These are phyloP conservation scores for Colletotrichum aenigma DNA, from an alignment of 2,329 filamentous ascomycete species.

Conservation along the genomic window DNA sequence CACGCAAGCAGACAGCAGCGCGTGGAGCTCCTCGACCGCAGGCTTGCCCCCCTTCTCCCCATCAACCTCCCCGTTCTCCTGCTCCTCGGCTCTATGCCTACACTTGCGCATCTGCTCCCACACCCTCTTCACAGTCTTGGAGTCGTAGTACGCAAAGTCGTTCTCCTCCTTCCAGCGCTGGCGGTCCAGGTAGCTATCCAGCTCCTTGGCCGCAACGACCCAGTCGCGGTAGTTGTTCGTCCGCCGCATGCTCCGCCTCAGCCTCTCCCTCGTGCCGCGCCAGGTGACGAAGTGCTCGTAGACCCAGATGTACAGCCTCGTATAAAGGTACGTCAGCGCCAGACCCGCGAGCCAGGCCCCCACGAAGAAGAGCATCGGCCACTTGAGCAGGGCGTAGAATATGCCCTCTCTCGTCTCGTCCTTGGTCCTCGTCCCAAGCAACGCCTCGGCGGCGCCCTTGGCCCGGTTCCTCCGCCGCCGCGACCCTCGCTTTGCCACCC, in stretches of 20 bases:
- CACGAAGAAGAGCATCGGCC: conserved; percentile 84
- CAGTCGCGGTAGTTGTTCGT: conserved; percentile 83
- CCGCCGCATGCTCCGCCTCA: conserved; percentile 73
- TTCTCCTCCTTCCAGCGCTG: conserved; percentile 80
- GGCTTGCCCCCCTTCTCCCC: conserved; percentile 49
- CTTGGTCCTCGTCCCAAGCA: conserved; percentile 65
- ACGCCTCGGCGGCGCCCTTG: conserved; percentile 40
- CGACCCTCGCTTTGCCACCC: conserved; percentile 50
- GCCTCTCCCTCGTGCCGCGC: conserved; percentile 76
- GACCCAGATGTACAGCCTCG: conserved; percentile 85
- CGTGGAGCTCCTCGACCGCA: conserved; percentile 73
- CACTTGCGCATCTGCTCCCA: conserved; percentile 74
- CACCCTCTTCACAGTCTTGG: conserved; percentile 79
- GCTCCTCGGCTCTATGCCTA: conserved; percentile 62
- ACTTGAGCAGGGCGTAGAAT: conserved; percentile 87
- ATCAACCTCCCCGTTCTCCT: conserved; percentile 38
- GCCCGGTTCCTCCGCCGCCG: conserved; percentile 41
- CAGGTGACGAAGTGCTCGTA: conserved; percentile 94
- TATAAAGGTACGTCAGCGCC: conserved; percentile 76
- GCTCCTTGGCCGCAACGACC: conserved; percentile 76
- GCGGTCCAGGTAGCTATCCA: conserved; percentile 84
- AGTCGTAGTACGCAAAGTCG: conserved; percentile 86
- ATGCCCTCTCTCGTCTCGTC: conserved; percentile 96
- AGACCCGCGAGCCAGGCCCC: conserved; percentile 81
- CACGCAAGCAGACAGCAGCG: conserved; percentile 84